phyloP scores from a whole-genome alignment of 2,329 filamentous ascomycete genomes.

The Ilyonectria robusta region DNA sequence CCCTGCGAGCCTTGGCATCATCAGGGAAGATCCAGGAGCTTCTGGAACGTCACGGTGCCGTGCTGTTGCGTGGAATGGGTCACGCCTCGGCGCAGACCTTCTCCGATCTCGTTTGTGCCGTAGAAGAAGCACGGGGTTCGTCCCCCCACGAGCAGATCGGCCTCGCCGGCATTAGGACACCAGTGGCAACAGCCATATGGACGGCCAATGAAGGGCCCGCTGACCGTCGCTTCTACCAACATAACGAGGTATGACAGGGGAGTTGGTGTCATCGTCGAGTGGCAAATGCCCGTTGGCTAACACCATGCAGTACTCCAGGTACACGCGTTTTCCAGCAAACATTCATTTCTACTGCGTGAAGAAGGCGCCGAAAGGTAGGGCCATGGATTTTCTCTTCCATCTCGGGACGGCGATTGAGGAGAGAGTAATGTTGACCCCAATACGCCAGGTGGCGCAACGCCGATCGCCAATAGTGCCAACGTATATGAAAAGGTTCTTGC shows the following conservation, averaged over 20 bases:
- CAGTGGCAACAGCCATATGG: slow-evolving; percentile 26
- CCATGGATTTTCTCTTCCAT: neutral
- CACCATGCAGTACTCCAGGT: slow-evolving; percentile 24
- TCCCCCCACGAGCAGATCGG: slow-evolving; percentile 33
- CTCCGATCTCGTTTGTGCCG: slow-evolving; percentile 24
- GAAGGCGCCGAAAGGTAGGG: slow-evolving; percentile 31
- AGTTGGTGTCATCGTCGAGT: neutral
- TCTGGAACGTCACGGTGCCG: slow-evolving; percentile 21
- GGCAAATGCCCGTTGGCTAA: neutral
- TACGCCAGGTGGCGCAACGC: slow-evolving; percentile 19
- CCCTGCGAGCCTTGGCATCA: slow-evolving; percentile 16
- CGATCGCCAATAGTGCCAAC: slow-evolving; percentile 31
- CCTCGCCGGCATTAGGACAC: slow-evolving; percentile 29
- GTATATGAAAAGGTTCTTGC: slow-evolving; percentile 26
- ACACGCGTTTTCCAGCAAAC: slow-evolving; percentile 33
- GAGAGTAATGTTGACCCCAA: neutral
- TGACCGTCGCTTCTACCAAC: slow-evolving; percentile 32
- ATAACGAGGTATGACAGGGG: slow-evolving; percentile 25
- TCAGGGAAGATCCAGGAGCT: slow-evolving; percentile 27
- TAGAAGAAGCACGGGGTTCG: slow-evolving; percentile 26
- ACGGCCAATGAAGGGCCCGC: slow-evolving; percentile 34
- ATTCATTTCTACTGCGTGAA: slow-evolving; percentile 36
- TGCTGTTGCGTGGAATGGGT: slow-evolving; percentile 29
- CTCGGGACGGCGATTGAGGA: neutral
- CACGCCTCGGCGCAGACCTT: slow-evolving; percentile 32